Percentiles rank a stretch among this genome's conserved stretches.
Conservation (phyloP, 2,329 filamentous ascomycete species). For the Lasiodiplodia hormozganensis region DNA sequence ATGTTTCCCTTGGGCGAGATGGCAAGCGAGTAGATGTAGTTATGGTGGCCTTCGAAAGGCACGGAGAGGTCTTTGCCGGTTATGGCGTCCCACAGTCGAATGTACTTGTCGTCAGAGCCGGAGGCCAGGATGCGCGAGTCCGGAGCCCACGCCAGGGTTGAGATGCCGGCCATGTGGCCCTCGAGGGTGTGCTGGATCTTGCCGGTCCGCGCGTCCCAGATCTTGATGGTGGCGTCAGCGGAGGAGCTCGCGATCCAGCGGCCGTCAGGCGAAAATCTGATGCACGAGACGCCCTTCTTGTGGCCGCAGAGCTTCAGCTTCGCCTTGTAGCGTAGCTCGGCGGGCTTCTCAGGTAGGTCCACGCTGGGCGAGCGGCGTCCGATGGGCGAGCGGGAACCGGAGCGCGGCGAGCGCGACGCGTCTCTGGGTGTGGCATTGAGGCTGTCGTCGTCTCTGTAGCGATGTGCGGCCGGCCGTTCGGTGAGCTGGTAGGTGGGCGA, state of each 20-base stretch:
- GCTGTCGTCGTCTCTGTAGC: conserved; percentile 38
- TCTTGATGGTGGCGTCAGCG: conserved; percentile 87
- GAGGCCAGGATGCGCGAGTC: conserved; percentile 87
- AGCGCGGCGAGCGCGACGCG: conserved; percentile 28
- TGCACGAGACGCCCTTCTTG: conserved; percentile 77
- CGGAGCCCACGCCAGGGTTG: conserved; percentile 91
- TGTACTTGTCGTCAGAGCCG: conserved; percentile 94
- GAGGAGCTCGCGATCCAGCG: conserved; percentile 89
- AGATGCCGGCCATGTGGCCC: conserved; percentile 91
- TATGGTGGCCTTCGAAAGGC: conserved; percentile 84
- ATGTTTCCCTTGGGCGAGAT: conserved; percentile 99
- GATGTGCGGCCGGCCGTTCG: conserved; percentile 44
- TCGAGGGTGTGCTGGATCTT: conserved; percentile 86
- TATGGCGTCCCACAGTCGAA: conserved; percentile 83
- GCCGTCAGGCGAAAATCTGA: conserved; percentile 90
- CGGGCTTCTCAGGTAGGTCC: conserved; percentile 49
- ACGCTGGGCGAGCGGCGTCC: conserved; percentile 32
- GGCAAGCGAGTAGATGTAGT: conserved; percentile 91
- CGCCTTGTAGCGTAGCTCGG: conserved; percentile 70
- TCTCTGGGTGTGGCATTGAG: conserved; percentile 18
- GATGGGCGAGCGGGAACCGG: conserved; percentile 32
- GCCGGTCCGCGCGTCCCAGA: conserved; percentile 84
- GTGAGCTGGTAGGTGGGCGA: conserved; percentile 40
- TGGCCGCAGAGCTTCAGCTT: conserved; percentile 79
- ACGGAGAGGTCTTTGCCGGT: conserved; percentile 63